These are phyloP conservation scores for Sporothrix protearum DNA, from an alignment of 2,329 filamentous ascomycete species.

Conservation along the genomic window DNA sequence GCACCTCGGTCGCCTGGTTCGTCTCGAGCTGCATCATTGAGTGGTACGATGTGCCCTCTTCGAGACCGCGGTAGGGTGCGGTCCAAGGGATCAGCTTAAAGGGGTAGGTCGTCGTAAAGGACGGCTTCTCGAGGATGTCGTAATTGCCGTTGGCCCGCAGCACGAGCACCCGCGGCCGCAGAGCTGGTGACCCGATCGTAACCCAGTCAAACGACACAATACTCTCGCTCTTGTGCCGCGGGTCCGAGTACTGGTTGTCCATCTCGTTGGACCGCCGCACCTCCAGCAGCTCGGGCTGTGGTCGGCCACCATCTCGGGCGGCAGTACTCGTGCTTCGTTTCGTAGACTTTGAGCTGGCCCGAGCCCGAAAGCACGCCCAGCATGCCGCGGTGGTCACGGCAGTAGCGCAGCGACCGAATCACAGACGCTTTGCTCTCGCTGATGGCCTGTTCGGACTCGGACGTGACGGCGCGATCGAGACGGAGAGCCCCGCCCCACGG, in stretches of 20 bases:
- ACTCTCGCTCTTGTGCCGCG: constrained; percentile 52
- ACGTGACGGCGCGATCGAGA: constrained; percentile 55
- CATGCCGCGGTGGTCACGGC: constrained; percentile 58
- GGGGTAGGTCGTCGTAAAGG: constrained; percentile 54
- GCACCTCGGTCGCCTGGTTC: constrained; percentile 49
- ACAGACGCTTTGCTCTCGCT: constrained; percentile 57
- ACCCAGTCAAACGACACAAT: constrained; percentile 69
- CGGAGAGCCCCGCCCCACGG: constrained; percentile 61
- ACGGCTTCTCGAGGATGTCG: constrained; percentile 60
- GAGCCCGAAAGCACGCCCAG: constrained; percentile 60
- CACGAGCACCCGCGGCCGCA: constrained; percentile 57
- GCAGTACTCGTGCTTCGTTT: constrained; percentile 54
- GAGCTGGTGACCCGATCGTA: constrained; percentile 52
- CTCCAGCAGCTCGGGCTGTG: constrained; percentile 55
- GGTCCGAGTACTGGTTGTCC: constrained; percentile 55
- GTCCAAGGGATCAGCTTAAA: constrained; percentile 61
- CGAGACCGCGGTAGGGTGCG: constrained; percentile 54
- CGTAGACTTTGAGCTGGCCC: constrained; percentile 60
- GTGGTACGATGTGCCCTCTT: constrained; percentile 52
- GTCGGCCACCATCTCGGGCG: constrained; percentile 41
- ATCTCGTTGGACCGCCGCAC: constrained; percentile 60
- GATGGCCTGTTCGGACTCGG: constrained; percentile 48
- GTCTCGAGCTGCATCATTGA: constrained; percentile 57
- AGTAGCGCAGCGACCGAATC: constrained; percentile 61
- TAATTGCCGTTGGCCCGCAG: constrained; percentile 59